Percentiles rank a stretch among this genome's conserved stretches.
Evolutionary conservation across 176 grass and related monocot species (phyloP).

Genomic region (Olyra latifolia): DNA sequence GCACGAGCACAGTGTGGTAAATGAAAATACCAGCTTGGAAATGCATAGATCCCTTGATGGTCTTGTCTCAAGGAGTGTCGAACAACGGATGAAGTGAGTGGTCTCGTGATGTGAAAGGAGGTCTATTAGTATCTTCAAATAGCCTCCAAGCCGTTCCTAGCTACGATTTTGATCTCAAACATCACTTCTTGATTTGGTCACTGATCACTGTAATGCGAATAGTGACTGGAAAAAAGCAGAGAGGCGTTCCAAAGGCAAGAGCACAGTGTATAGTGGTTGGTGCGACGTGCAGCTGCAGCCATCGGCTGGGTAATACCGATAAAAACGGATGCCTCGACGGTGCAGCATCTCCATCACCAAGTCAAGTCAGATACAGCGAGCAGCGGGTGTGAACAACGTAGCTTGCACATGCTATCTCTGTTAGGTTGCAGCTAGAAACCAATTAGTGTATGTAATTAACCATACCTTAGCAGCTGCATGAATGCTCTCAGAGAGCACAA

Average conservation of each 20-base stretch:
- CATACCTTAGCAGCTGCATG: slow-evolving; percentile 19
- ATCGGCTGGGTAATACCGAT: slow-evolving; percentile 25
- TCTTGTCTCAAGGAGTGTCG: neutral
- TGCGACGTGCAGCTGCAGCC: slow-evolving; percentile 23
- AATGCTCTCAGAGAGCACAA: too few species aligned
- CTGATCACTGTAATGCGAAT: neutral
- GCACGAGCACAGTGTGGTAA: neutral
- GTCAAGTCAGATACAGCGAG: slow-evolving; percentile 35
- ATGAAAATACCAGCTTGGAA: neutral
- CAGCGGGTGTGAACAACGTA: slow-evolving; percentile 33
- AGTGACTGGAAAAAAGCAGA: neutral
- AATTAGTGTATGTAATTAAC: slow-evolving; percentile 20
- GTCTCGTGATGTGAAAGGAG: neutral
- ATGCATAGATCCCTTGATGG: neutral
- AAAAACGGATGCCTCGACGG: slow-evolving; percentile 15
- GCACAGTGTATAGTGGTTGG: slow-evolving; percentile 1
- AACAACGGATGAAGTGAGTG: neutral
- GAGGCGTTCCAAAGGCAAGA: neutral
- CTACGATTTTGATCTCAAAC: neutral
- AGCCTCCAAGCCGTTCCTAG: neutral
- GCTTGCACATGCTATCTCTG: slow-evolving; percentile 51
- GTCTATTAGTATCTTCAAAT: neutral
- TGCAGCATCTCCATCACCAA: slow-evolving; percentile 29
- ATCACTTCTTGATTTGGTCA: neutral
- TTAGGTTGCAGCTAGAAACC: slow-evolving; percentile 42